Evolutionary conservation across 345 rosid genomes (phyloP).

Genomic region (Dipteronia sinensis): DNA sequence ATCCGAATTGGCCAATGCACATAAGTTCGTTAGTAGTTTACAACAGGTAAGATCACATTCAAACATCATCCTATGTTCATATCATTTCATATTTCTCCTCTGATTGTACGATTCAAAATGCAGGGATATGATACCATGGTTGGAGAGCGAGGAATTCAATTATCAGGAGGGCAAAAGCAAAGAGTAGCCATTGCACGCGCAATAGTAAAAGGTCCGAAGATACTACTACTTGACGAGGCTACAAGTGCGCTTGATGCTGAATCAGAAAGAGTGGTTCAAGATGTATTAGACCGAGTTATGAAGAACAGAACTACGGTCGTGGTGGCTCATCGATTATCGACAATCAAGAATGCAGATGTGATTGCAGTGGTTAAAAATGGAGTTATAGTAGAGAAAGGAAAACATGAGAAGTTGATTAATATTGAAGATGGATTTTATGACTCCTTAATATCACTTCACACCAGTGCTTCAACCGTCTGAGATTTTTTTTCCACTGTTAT

Average conservation of each 20-base stretch:
- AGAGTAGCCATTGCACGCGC: constrained; percentile 63
- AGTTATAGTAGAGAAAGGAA: constrained; percentile 56
- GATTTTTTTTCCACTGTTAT: not conserved
- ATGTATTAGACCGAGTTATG: constrained; percentile 52
- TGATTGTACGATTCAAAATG: no score
- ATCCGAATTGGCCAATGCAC: constrained; percentile 75
- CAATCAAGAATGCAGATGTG: constrained; percentile 58
- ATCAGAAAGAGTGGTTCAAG: constrained; percentile 53
- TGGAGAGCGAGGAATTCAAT: constrained; percentile 59
- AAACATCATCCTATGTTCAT: no score
- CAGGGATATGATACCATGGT: constrained; percentile 41
- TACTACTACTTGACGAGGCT: constrained; percentile 61
- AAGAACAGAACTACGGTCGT: constrained; percentile 48
- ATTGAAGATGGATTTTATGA: constrained; percentile 42
- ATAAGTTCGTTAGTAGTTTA: constrained; percentile 72
- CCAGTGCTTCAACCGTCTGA: constrained; percentile 31
- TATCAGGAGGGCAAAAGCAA: constrained; percentile 66
- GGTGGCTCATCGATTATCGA: constrained; percentile 58
- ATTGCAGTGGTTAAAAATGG: constrained; percentile 60
- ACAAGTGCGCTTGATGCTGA: constrained; percentile 66
- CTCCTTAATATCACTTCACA: constrained; percentile 50
- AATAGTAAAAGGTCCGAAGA: constrained; percentile 50
- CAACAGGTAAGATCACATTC: constrained; percentile 34
- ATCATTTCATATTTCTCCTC: no score
- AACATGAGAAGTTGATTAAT: constrained; percentile 47